Conservation (phyloP, 108 stramenopile genomes). For the Pseudonitzschia multiseries region DNA sequence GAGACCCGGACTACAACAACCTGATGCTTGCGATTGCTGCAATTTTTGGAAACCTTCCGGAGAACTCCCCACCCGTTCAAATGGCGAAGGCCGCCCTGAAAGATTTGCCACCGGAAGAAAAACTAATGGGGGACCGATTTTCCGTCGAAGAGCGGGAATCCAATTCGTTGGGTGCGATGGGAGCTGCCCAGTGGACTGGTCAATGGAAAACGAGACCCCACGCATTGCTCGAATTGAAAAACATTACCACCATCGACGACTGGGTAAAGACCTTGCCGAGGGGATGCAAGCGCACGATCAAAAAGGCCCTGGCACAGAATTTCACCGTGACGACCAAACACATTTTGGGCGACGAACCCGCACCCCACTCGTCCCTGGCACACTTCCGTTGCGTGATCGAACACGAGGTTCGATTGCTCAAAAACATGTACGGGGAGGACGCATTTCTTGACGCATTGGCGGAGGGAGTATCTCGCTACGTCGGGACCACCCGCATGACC, state of each 20-base stretch:
- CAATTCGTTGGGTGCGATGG: slow-evolving; percentile 75
- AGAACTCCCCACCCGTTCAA: slow-evolving; percentile 41
- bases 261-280: slow-evolving; percentile 62
- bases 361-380: slow-evolving; percentile 72
- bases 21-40: slow-evolving; percentile 71
- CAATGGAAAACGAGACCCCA: slow-evolving; percentile 70
- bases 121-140: slow-evolving; percentile 47
- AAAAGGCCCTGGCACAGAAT: slow-evolving; percentile 55
- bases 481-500: slow-evolving; percentile 71
- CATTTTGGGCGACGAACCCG: slow-evolving; percentile 54
- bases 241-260: slow-evolving; percentile 61
- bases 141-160: slow-evolving; percentile 54
- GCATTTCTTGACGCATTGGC: slow-evolving; percentile 66
- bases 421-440: slow-evolving; percentile 37
- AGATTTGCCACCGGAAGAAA: slow-evolving; percentile 48
- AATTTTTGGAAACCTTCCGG: slow-evolving; percentile 64
- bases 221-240: slow-evolving; percentile 56
- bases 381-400: slow-evolving; percentile 78
- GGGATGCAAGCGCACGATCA: slow-evolving; percentile 62
- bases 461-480: slow-evolving; percentile 64
- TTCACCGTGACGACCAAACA: slow-evolving; percentile 61
- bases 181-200: slow-evolving; percentile 77
- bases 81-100: slow-evolving; percentile 52
- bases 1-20: slow-evolving; percentile 55
- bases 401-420: slow-evolving; percentile 66